These are phyloP conservation scores for Candida coleopterorum DNA, from an alignment of 805 yeast genomes.

Conservation along the genomic window DNA sequence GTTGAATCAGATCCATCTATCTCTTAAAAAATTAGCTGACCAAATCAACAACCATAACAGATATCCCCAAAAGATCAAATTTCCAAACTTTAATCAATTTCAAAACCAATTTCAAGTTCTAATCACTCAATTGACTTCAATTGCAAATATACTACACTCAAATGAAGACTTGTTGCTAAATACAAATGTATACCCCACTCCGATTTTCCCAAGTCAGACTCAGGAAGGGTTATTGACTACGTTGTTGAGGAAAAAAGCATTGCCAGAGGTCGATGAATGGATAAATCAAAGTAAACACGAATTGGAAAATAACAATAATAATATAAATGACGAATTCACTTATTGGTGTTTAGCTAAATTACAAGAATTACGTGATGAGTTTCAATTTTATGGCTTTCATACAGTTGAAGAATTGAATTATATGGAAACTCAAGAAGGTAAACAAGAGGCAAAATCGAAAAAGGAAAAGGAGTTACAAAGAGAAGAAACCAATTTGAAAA, in stretches of 20 bases:
- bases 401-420: slow-evolving; percentile 44
- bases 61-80: slow-evolving; percentile 30
- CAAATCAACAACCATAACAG: slow-evolving; percentile 33
- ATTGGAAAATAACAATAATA: slow-evolving; percentile 12
- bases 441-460: slow-evolving; percentile 21
- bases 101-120: slow-evolving; percentile 83
- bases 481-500: slow-evolving; percentile 22
- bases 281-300: slow-evolving; percentile 37
- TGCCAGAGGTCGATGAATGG: slow-evolving; percentile 93
- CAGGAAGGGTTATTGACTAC: slow-evolving; percentile 83
- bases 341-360: slow-evolving; percentile 60
- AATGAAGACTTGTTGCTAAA: slow-evolving; percentile 54
- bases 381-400: slow-evolving; percentile 58
- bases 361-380: slow-evolving; percentile 49
- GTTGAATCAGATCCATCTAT: slow-evolving; percentile 38
- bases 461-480: slow-evolving; percentile 17
- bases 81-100: slow-evolving; percentile 54
- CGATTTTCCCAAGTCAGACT: slow-evolving; percentile 78
- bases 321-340: slow-evolving; percentile 51
- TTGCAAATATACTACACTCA: slow-evolving; percentile 63
- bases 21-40: slow-evolving; percentile 34
- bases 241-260: slow-evolving; percentile 74
- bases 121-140: slow-evolving; percentile 73
- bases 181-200: slow-evolving; percentile 79
- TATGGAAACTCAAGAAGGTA: slow-evolving; percentile 29